phyloP scores from a whole-genome alignment of 2,329 filamentous ascomycete species.

The Teratosphaeria gauchensis region DNA sequence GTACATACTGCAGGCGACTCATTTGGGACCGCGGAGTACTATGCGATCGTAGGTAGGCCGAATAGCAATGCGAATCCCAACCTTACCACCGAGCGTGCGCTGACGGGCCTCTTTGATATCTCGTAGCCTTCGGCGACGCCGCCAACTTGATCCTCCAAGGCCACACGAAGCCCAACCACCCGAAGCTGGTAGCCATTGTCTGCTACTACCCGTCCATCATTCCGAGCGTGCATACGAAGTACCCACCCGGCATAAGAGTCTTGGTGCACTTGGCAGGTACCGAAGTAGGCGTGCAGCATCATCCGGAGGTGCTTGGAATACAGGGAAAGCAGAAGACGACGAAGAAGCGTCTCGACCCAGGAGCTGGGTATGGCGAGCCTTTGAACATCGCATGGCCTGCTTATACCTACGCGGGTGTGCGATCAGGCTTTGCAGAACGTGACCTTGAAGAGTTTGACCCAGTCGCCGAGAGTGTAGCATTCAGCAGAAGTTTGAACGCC shows the following conservation, averaged over 20 bases:
- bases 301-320: slow-evolving; percentile 43
- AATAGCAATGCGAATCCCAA: neutral
- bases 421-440: slow-evolving; percentile 61
- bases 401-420: slow-evolving; percentile 46
- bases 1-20: slow-evolving; percentile 45
- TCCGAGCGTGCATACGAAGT: slow-evolving; percentile 39
- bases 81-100: neutral
- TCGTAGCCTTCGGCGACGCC: slow-evolving; percentile 51
- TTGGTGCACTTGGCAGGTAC: slow-evolving; percentile 48
- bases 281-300: slow-evolving; percentile 40
- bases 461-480: slow-evolving; percentile 56
- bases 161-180: slow-evolving; percentile 44
- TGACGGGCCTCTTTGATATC: neutral
- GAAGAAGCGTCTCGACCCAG: slow-evolving; percentile 40
- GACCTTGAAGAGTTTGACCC: slow-evolving; percentile 59
- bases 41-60: slow-evolving; percentile 51
- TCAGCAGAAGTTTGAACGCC: slow-evolving; percentile 52
- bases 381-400: slow-evolving; percentile 36
- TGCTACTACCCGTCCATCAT: slow-evolving; percentile 55
- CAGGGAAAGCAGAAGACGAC: slow-evolving; percentile 42
- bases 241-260: slow-evolving; percentile 37
- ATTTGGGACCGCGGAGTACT: slow-evolving; percentile 49
- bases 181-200: slow-evolving; percentile 49
- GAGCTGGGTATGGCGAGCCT: slow-evolving; percentile 41
- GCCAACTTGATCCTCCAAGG: slow-evolving; percentile 51